Evolutionary conservation across 2,329 filamentous ascomycete species (phyloP), one percentile per base, ranked within the genome.

Genomic region (Aureobasidium sp.): DNA sequence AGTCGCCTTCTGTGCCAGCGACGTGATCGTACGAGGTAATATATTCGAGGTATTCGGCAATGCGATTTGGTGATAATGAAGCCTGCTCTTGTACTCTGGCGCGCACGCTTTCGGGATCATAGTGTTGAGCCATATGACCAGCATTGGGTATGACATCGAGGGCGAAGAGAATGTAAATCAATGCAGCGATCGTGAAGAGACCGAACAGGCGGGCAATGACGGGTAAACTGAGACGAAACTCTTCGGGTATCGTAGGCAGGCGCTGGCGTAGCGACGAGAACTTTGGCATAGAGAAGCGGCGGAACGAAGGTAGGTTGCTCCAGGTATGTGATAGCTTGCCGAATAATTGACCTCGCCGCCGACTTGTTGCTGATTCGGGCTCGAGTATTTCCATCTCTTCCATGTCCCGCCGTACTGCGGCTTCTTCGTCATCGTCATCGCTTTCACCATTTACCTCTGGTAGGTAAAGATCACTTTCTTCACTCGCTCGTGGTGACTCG

Each of bases 1-100:
- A 91, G 76, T 95, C 93, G 52, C 94, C 94, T 76, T 96, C 88
- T 3, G 91, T 96, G n/a, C 94, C 94, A 2, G 91, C 94, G 65
- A 97, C 82, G 74, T 97, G 94, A 65, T 94, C 89, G 72, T 90
- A 96, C 62, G 83, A 84, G 5, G 91, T 93, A 65, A 93, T 85
- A 70, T 92, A 88, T 69, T 84, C 79, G 64, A 96, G 77, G 63
- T 89, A 89, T 44, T 89, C 86, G 66, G 85, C 83, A 72, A 81
- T 80, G 53, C 73, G 66, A 63, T 81, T 80, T 61, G 84, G 79
- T 70, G 95, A 87, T 10, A 59, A 20, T 20, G 34, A 48, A 66
- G 96, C 84, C 68, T 85, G 85, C 53, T 81, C 80, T 73, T 94
- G 86, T 29, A 95, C 82, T 74, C 88, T 90, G 63, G 84, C 79